These are phyloP conservation scores for Celoporthe dispersa DNA, from an alignment of 2,329 filamentous ascomycete species.

Conservation along the genomic window DNA sequence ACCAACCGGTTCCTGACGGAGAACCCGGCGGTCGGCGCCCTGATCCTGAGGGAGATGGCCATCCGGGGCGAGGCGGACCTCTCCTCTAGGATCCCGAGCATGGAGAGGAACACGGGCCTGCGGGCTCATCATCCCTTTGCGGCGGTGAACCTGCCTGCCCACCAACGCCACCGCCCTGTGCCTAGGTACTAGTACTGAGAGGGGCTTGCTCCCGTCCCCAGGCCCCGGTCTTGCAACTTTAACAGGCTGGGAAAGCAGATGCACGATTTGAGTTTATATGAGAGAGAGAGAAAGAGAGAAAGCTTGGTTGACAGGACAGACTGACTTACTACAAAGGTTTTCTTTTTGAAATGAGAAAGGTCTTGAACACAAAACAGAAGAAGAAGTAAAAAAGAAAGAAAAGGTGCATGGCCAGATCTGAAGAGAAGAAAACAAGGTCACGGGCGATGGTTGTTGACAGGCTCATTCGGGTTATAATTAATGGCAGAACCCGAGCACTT, in stretches of 20 bases:
- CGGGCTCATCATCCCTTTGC: neutral
- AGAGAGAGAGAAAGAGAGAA: no score
- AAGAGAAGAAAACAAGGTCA: no score
- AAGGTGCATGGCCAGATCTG: neutral
- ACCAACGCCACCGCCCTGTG: neutral
- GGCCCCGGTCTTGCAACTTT: neutral
- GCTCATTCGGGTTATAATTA: conserved; percentile 21
- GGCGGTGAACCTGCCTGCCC: neutral
- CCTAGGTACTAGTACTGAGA: neutral
- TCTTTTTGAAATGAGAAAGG: no score
- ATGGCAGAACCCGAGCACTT: conserved; percentile 18
- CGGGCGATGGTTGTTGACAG: neutral
- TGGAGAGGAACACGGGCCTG: conserved; percentile 40
- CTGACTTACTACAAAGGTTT: neutral
- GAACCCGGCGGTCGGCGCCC: conserved; percentile 51
- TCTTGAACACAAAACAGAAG: no score
- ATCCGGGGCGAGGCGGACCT: conserved; percentile 47
- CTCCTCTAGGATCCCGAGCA: conserved; percentile 47
- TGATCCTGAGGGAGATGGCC: conserved; percentile 53
- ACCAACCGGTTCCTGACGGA: conserved; percentile 48
- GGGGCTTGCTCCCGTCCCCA: no score
- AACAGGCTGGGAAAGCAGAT: neutral
- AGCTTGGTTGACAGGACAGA: no score
- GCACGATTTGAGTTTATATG: neutral
- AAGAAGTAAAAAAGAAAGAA: no score